Conservation (phyloP, 805 yeast species). For the Metschnikowia colocasiae region DNA sequence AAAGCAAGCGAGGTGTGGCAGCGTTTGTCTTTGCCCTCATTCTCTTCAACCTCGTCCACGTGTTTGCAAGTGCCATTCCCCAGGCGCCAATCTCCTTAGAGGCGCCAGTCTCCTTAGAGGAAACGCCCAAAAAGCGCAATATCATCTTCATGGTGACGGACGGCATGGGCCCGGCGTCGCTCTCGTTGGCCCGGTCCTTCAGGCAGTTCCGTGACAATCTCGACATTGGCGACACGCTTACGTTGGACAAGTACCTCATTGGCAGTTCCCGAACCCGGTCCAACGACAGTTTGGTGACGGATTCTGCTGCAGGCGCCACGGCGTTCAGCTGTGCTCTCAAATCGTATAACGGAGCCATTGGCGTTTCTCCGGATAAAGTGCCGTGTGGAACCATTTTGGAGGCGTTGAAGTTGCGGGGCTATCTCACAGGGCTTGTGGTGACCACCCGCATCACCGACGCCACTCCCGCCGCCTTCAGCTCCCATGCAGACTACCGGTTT, state of each 20-base stretch:
- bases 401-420: conserved; percentile 79
- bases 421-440: conserved; percentile 83
- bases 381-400: conserved; percentile 90
- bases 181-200: conserved; percentile 75
- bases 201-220: conserved; percentile 58
- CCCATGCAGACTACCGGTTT: conserved; percentile 72
- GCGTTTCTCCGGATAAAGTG: conserved; percentile 60
- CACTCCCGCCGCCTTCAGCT: conserved; percentile 85
- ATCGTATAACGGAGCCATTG: conserved; percentile 87
- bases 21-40: neutral
- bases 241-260: conserved; percentile 64
- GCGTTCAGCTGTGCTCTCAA: conserved; percentile 85
- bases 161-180: conserved; percentile 93
- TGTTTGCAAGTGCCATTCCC: neutral
- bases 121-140: conserved; percentile 49
- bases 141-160: conserved; percentile 87
- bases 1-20: neutral
- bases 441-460: conserved; percentile 93
- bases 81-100: neutral
- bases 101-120: neutral
- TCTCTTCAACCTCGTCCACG: conserved; percentile 1
- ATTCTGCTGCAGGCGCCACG: conserved; percentile 97
- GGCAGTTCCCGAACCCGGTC: conserved; percentile 88
- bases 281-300: conserved; percentile 73
- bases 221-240: conserved; percentile 51